Conservation (phyloP, 2,329 filamentous ascomycete genomes). For the Tothia fuscella region DNA sequence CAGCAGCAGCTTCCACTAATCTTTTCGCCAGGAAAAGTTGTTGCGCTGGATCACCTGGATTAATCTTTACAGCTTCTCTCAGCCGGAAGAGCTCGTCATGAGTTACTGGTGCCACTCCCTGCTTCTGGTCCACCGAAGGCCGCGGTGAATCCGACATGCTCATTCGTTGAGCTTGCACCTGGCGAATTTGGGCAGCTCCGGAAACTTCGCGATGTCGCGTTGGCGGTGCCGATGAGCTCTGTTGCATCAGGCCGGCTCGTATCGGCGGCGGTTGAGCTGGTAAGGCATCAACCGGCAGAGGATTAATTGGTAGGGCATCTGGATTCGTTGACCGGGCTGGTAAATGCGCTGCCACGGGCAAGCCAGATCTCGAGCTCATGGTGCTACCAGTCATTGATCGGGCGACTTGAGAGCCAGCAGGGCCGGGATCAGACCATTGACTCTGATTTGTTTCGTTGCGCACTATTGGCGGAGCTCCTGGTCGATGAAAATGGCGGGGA, state of each 20-base stretch:
- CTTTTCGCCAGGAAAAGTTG: conserved; percentile 69
- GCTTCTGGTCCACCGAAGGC: too few relatives aligned
- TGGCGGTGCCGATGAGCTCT: too few relatives aligned
- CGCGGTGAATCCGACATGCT: conserved; percentile 13
- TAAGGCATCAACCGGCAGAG: conserved; percentile 11
- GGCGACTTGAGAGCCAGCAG: conserved; percentile 16
- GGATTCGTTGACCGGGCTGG: neutral
- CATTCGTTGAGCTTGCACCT: conserved; percentile 5
- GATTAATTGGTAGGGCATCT: neutral
- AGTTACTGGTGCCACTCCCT: too few relatives aligned
- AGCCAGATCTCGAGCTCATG: too few relatives aligned
- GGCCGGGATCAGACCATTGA: conserved; percentile 24
- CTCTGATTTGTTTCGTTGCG: conserved; percentile 24
- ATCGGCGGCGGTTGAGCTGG: conserved; percentile 35
- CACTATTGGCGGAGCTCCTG: conserved; percentile 17
- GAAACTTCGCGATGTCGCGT: too few relatives aligned
- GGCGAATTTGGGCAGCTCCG: conserved; percentile 6
- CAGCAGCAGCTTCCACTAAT: conserved; percentile 70
- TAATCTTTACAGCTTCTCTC: conserved; percentile 54
- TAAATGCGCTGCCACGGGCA: too few relatives aligned
- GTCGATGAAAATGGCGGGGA: conserved; percentile 9
- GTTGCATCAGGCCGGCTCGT: conserved; percentile 40
- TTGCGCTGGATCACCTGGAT: conserved; percentile 59
- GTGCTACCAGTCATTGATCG: neutral
- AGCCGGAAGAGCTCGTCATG: conserved; percentile 65